These are phyloP conservation scores for Atkinsonella texensis DNA, from an alignment of 2,329 filamentous ascomycete genomes.

Conservation along the genomic window DNA sequence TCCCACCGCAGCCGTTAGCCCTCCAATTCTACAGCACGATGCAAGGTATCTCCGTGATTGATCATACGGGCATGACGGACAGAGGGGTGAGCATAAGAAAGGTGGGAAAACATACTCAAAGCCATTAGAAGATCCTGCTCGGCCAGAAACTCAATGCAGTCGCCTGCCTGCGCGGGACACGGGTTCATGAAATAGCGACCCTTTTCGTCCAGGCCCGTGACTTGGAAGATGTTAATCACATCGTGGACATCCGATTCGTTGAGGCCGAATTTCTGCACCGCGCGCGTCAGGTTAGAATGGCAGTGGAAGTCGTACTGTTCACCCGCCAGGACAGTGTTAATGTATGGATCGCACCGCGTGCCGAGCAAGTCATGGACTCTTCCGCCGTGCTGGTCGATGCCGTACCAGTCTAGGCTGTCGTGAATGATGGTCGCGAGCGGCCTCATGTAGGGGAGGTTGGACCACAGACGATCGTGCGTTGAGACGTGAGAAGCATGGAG, in stretches of 20 bases:
- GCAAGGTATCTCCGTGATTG: too few species aligned
- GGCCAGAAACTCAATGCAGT: conserved; percentile 66
- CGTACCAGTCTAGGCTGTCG: conserved; percentile 54
- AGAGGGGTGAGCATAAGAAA: too few species aligned
- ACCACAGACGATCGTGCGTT: conserved; percentile 66
- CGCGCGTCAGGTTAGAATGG: conserved; percentile 68
- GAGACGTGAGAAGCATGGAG: conserved; percentile 65
- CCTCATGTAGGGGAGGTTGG: conserved; percentile 62
- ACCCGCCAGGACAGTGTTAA: conserved; percentile 62
- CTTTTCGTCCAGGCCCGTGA: conserved; percentile 60
- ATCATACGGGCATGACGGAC: too few species aligned
- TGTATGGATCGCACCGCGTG: conserved; percentile 75
- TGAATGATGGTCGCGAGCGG: conserved; percentile 59
- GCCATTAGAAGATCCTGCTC: conserved; percentile 62
- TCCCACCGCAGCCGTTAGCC: background rate
- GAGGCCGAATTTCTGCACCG: conserved; percentile 56
- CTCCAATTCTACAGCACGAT: too few species aligned
- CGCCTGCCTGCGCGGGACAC: conserved; percentile 40
- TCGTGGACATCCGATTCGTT: conserved; percentile 69
- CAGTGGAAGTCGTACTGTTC: conserved; percentile 70
- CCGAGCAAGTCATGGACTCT: conserved; percentile 68
- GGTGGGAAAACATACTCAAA: conserved; percentile 27
- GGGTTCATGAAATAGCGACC: conserved; percentile 69
- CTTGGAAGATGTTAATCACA: conserved; percentile 78
- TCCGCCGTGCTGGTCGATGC: conserved; percentile 49